A percentile compares a stretch with the other conserved stretches of the same genome.
Evolutionary conservation across 495 filamentous ascomycete species (phyloP).

Genomic region (Aspergillus steynii): DNA sequence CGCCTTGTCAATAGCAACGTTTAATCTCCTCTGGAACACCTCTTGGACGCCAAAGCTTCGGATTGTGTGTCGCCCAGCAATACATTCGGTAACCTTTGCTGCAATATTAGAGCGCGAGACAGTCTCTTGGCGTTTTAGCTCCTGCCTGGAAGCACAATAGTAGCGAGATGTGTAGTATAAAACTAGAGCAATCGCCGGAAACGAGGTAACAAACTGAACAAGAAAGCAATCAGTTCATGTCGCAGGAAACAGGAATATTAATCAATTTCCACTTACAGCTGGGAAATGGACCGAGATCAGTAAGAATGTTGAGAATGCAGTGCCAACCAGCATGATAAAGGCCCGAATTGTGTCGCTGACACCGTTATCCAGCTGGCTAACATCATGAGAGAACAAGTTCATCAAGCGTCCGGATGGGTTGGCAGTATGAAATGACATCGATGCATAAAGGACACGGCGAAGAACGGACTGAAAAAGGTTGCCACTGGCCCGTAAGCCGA

Average conservation of each 20-base stretch:
- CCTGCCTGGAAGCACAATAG: background rate
- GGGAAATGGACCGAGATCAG: background rate
- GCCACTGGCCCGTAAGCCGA: too few species aligned
- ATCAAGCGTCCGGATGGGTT: too few species aligned
- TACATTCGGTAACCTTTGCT: background rate
- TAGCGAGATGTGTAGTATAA: background rate
- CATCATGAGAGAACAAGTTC: too few species aligned
- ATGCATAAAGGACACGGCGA: too few species aligned
- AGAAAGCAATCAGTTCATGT: too few species aligned
- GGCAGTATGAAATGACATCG: too few species aligned
- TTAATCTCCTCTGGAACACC: background rate
- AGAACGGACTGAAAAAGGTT: too few species aligned
- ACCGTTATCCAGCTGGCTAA: too few species aligned
- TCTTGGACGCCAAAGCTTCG: slow-evolving; percentile 1
- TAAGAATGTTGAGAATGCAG: too few species aligned
- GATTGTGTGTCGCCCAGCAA: background rate
- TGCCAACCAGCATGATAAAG: too few species aligned
- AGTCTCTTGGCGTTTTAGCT: slow-evolving; percentile 3
- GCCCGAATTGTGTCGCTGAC: too few species aligned
- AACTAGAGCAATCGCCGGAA: background rate
- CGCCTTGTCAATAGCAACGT: background rate
- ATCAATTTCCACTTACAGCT: background rate
- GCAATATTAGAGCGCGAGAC: background rate
- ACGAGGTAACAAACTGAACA: slow-evolving; percentile 1
- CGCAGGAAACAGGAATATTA: background rate